Percentiles rank a stretch among this genome's conserved stretches.
phyloP scores from a whole-genome alignment of 331 rosid genomes.

The Rhamnella rubrinervis region DNA sequence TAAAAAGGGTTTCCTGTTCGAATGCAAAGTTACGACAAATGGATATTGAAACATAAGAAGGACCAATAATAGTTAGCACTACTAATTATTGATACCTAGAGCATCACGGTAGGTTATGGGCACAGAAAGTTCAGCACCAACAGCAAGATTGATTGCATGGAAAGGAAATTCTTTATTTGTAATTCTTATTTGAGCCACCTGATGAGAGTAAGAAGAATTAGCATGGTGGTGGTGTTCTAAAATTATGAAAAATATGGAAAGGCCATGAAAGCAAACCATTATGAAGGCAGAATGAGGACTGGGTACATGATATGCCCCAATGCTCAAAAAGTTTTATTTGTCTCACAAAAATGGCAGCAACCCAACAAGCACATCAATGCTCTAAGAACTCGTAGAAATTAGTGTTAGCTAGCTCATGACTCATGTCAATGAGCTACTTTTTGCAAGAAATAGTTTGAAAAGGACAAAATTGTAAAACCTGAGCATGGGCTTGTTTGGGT shows the following conservation, averaged over 20 bases:
- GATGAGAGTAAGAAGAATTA: conserved; percentile 30
- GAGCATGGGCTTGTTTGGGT: background rate
- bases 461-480: background rate
- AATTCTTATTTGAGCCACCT: conserved; percentile 86
- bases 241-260: conserved; percentile 9
- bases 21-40: conserved; percentile 28
- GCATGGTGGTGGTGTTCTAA: conserved; percentile 16
- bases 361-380: conserved; percentile 2
- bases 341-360: background rate
- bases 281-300: background rate
- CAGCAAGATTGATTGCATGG: conserved; percentile 66
- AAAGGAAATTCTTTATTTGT: conserved; percentile 53
- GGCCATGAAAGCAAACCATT: background rate
- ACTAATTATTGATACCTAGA: conserved; percentile 53
- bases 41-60: conserved; percentile 24
- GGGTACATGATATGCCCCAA: background rate
- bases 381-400: background rate
- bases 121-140: conserved; percentile 70
- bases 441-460: background rate
- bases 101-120: conserved; percentile 63
- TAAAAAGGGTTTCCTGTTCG: conserved; percentile 79
- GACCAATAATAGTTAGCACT: conserved; percentile 15
- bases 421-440: background rate
- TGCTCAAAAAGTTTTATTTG: background rate
- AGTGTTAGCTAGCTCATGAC: background rate